Evolutionary conservation across 129 eudicot species (phyloP).

Genomic region (Pseudognaphalium luteoalbum): DNA sequence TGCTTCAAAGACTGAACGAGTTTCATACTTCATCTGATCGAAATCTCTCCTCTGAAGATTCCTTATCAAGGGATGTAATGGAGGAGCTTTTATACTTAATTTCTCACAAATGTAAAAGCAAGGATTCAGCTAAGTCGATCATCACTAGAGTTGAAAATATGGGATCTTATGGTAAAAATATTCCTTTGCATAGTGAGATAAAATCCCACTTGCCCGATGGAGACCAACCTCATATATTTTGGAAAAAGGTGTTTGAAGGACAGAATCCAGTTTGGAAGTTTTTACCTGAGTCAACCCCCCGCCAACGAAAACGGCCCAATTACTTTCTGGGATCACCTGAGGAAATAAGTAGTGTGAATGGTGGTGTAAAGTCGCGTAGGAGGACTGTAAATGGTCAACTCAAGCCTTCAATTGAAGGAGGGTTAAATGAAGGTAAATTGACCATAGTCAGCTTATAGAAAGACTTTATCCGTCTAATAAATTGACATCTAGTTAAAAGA

Average conservation of each 20-base stretch:
- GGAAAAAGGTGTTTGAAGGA: constrained; percentile 69
- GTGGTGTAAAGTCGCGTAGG: constrained; percentile 50
- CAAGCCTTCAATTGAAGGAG: constrained; percentile 32
- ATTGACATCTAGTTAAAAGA: constrained; percentile 10
- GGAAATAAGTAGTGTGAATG: constrained; percentile 34
- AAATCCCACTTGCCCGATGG: constrained; percentile 41
- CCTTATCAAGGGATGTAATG: constrained; percentile 41
- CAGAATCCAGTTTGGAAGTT: constrained; percentile 59
- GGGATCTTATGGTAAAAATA: constrained; percentile 33
- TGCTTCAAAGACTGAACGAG: constrained; percentile 50
- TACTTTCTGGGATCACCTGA: constrained; percentile 32
- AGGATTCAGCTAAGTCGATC: constrained; percentile 19
- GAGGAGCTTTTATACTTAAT: constrained; percentile 52
- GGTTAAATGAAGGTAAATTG: constrained; percentile 38
- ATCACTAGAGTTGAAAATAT: constrained; percentile 43
- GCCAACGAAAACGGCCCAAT: constrained; percentile 72
- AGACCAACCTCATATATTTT: constrained; percentile 54
- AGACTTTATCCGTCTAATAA: not conserved
- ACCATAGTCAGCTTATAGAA: not conserved
- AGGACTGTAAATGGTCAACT: constrained; percentile 37
- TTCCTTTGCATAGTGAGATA: constrained; percentile 49
- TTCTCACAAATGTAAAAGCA: constrained; percentile 32
- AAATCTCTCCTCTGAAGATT: constrained; percentile 37
- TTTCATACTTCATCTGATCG: constrained; percentile 42
- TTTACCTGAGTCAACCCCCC: constrained; percentile 43